Conservation (phyloP, 768 basidiomycete species). For the Cubamyces lactineus region DNA sequence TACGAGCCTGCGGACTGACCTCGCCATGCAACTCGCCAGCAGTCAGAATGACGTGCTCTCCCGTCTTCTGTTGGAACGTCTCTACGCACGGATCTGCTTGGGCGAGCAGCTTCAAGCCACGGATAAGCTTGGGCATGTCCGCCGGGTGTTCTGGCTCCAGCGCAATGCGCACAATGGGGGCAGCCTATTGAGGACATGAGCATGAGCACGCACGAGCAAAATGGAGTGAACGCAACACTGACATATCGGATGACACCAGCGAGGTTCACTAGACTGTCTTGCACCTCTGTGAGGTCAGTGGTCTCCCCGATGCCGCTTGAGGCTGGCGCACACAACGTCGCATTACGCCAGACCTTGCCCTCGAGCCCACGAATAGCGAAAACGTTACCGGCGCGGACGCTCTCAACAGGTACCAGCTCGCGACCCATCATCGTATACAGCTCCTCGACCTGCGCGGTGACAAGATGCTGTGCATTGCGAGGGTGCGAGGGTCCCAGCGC, state of each 20-base stretch:
- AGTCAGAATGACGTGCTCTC: slow-evolving; percentile 95
- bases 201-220: neutral
- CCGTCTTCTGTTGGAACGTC: slow-evolving; percentile 95
- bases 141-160: slow-evolving; percentile 81
- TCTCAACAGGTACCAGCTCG: slow-evolving; percentile 82
- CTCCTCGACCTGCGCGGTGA: slow-evolving; percentile 64
- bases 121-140: slow-evolving; percentile 88
- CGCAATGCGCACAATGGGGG: slow-evolving; percentile 95
- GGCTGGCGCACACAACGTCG: slow-evolving; percentile 79
- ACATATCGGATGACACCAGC: slow-evolving; percentile 73
- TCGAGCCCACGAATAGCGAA: slow-evolving; percentile 92
- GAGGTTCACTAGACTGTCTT: slow-evolving; percentile 74
- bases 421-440: slow-evolving; percentile 98
- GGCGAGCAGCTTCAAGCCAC: slow-evolving; percentile 84
- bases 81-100: slow-evolving; percentile 98
- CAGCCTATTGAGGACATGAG: slow-evolving; percentile 48
- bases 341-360: slow-evolving; percentile 88
- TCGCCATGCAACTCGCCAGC: slow-evolving; percentile 97
- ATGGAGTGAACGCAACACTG: slow-evolving; percentile 25
- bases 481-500: slow-evolving; percentile 65
- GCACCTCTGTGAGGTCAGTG: slow-evolving; percentile 38
- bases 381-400: slow-evolving; percentile 89
- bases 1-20: slow-evolving; percentile 45
- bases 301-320: slow-evolving; percentile 45
- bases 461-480: slow-evolving; percentile 65